A percentile compares a stretch with the other conserved stretches of the same genome.
Conservation (phyloP, 2,329 filamentous ascomycete species). For the Colletotrichum chlorophyti region DNA sequence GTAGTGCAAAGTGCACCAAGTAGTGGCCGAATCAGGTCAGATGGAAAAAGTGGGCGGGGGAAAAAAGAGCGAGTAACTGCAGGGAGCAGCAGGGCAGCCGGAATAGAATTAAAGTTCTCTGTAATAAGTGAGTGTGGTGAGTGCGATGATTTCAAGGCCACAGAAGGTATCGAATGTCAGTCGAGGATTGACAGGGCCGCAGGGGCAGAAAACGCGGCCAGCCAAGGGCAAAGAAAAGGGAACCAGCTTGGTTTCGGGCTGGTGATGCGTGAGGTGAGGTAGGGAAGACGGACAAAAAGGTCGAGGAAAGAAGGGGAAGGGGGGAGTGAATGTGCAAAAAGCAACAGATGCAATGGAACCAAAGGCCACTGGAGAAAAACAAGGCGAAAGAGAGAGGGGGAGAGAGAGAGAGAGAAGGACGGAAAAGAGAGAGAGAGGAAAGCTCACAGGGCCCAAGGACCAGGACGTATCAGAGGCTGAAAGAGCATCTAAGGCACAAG, state of each 20-base stretch:
- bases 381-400: not conserved
- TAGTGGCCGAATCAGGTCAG: slow-evolving; percentile 20
- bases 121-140: slow-evolving; percentile 18
- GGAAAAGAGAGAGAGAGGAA: not conserved
- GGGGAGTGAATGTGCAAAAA: not conserved
- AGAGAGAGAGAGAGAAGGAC: not conserved
- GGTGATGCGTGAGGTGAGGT: not conserved
- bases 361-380: too few species aligned
- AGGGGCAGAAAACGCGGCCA: not conserved
- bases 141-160: slow-evolving; percentile 1
- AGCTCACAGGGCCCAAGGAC: slow-evolving; percentile 29
- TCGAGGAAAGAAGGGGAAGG: not conserved
- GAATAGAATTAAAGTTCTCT: slow-evolving; percentile 20
- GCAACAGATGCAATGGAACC: too few species aligned
- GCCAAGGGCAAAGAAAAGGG: too few species aligned
- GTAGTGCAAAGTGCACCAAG: not conserved
- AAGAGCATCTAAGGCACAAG: slow-evolving; percentile 54
- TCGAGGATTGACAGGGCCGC: not conserved
- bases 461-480: slow-evolving; percentile 52
- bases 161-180: slow-evolving; percentile 7
- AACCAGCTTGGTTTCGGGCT: too few species aligned
- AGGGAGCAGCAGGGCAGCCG: slow-evolving; percentile 15
- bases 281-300: not conserved
- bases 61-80: slow-evolving; percentile 20
- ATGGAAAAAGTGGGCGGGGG: slow-evolving; percentile 17